Evolutionary conservation across 192 early-diverging fungal species (phyloP), one percentile per base, ranked within the genome.

Genomic region (Entomortierella chlamydospora): DNA sequence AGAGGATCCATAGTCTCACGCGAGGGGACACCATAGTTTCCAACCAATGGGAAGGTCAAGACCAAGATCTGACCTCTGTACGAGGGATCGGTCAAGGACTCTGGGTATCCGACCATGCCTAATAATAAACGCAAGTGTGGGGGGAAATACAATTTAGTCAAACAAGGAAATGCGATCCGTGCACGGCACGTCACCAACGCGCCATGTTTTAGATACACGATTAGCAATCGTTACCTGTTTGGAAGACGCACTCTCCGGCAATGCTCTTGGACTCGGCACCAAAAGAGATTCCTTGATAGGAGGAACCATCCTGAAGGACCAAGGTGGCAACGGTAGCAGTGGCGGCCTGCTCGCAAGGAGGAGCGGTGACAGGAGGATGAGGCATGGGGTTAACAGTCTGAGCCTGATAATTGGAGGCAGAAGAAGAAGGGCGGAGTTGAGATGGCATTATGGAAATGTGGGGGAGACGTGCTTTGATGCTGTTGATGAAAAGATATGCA

Each of bases 51-150:
- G 86, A 98, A 99, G 59, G 98, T 99, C 57, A 99, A 84, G 41
- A 99, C 96, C 53, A 99, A 86, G 63, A 99, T 98, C 89, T 99
- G 98, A 13, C 98, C 98, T 57, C 93, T 90, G 85, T 99, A 99
- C 41, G 97, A 98, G 15, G 98, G 98, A 85, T 99, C 97, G 1
- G 97, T 99, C 79, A 98, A 86, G 28, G 98, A 97, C 83, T 99
- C 97, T 13, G 98, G 96, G 82, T 98, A 99, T 41, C 96, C 97
- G 59, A 98, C 95, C 97, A 98, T 98, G 47, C 93, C 93, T 93
- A 64, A 28, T 28, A 29, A 15, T n/a, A 13, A 57, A n/a, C n/a
- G n/a, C n/a, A n/a, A n/a, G n/a, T n/a, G n/a, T n/a, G n/a, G n/a
- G n/a, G n/a, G n/a, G n/a, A n/a, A n/a, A n/a, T n/a, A n/a, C n/a